phyloP scores from a whole-genome alignment of 345 rosid species.

The Aurinia saxatilis region DNA sequence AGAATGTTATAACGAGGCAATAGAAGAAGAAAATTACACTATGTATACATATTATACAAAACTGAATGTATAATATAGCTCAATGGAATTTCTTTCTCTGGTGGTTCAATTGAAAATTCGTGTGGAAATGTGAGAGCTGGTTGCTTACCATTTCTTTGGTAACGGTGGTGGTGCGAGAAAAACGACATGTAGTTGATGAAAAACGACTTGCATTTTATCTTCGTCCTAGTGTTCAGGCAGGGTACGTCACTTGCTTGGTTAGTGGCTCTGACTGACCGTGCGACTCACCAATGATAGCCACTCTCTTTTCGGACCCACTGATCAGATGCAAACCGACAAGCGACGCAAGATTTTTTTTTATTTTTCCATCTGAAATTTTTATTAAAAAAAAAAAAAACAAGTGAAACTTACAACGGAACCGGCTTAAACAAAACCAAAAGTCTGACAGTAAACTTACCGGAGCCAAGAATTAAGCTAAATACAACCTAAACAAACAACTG shows the following conservation, averaged over 20 bases:
- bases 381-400: no score
- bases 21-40: constrained; percentile 19
- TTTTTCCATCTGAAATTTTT: no score
- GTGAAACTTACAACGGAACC: no score
- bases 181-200: neutral
- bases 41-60: neutral
- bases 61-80: neutral
- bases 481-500: no score
- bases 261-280: constrained; percentile 5
- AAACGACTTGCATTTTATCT: neutral
- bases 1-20: constrained; percentile 14
- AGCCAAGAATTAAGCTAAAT: no score
- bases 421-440: no score
- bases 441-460: no score
- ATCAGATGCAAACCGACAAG: constrained; percentile 1
- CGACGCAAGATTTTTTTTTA: neutral
- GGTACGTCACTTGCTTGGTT: neutral
- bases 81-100: neutral
- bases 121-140: neutral
- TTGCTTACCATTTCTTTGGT: neutral
- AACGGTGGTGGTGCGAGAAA: neutral
- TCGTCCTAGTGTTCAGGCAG: neutral
- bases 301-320: constrained; percentile 13
- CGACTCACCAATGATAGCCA: constrained; percentile 13
- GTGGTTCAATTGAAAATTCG: neutral